These are phyloP conservation scores for Globisporangium spinosum DNA, from an alignment of 352 stramenopile species.

Conservation along the genomic window DNA sequence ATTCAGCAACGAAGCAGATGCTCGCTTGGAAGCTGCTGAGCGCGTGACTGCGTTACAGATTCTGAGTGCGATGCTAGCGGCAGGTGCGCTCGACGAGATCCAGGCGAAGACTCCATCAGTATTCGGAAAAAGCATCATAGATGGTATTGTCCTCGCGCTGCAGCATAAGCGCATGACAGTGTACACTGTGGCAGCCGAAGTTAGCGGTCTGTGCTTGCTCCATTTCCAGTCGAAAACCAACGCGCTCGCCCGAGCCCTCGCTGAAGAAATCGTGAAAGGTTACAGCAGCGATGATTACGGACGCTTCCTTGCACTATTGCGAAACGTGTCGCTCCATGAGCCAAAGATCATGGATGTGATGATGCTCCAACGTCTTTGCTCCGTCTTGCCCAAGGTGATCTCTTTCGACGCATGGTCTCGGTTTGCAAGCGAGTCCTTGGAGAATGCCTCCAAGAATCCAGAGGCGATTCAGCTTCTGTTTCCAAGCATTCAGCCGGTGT, in stretches of 20 bases:
- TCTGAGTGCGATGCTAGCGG: slow-evolving; percentile 53
- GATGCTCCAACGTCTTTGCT: slow-evolving; percentile 73
- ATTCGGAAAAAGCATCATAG: slow-evolving; percentile 30
- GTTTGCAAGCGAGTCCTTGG: slow-evolving; percentile 40
- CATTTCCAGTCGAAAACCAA: slow-evolving; percentile 5
- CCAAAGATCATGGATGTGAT: slow-evolving; percentile 48
- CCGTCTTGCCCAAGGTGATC: slow-evolving; percentile 57
- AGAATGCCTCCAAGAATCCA: slow-evolving; percentile 39
- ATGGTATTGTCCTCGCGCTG: slow-evolving; percentile 50
- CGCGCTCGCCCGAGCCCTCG: slow-evolving; percentile 34
- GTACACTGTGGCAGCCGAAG: slow-evolving; percentile 64
- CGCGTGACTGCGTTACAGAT: slow-evolving; percentile 56
- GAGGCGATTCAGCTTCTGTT: slow-evolving; percentile 40
- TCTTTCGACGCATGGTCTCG: slow-evolving; percentile 57
- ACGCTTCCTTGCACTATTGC: slow-evolving; percentile 56
- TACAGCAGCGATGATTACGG: slow-evolving; percentile 67
- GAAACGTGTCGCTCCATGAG: slow-evolving; percentile 61
- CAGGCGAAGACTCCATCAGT: slow-evolving; percentile 16
- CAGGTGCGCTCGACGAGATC: slow-evolving; percentile 27
- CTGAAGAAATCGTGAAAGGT: slow-evolving; percentile 38
- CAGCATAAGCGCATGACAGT: slow-evolving; percentile 41
- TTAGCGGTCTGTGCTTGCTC: slow-evolving; percentile 45
- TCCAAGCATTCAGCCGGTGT: slow-evolving; percentile 38
- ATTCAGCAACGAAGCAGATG: slow-evolving; percentile 28
- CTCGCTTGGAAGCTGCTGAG: slow-evolving; percentile 36